Evolutionary conservation across 345 rosid genomes (phyloP).

Genomic region (Trapa incisa): DNA sequence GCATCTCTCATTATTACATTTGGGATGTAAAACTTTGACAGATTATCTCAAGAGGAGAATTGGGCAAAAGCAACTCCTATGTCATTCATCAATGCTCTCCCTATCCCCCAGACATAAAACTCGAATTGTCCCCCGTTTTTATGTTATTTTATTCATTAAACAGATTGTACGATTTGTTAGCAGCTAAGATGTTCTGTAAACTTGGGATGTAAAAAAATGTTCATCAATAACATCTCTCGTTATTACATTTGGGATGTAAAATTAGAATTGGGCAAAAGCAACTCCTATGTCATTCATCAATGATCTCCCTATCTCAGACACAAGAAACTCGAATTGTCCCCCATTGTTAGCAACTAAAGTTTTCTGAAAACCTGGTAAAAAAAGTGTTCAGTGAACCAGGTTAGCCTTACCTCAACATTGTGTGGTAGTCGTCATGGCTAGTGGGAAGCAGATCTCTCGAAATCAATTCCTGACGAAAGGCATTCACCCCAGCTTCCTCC

Average conservation of each 20-base stretch:
- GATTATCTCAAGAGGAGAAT: background rate
- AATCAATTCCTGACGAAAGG: conserved; percentile 52
- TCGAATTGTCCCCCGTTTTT: too few relatives aligned
- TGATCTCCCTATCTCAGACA: background rate
- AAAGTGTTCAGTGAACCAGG: background rate
- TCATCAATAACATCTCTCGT: too few relatives aligned
- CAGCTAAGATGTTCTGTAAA: too few relatives aligned
- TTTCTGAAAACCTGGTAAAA: too few relatives aligned
- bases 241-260: too few relatives aligned
- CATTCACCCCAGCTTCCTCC: conserved; percentile 64
- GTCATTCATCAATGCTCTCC: too few relatives aligned
- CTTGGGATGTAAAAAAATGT: too few relatives aligned
- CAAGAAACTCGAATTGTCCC: background rate
- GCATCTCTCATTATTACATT: background rate
- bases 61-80: too few relatives aligned
- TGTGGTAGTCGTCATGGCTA: conserved; percentile 78
- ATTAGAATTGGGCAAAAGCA: background rate
- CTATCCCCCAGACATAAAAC: too few relatives aligned
- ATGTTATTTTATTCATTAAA: too few relatives aligned
- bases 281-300: background rate
- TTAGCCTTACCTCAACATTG: conserved; percentile 56
- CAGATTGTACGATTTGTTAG: too few relatives aligned
- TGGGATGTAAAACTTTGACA: background rate
- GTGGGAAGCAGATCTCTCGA: conserved; percentile 54
- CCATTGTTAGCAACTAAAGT: background rate